phyloP scores from a whole-genome alignment of 2,329 filamentous ascomycete species.

The Shiraia sp. region DNA sequence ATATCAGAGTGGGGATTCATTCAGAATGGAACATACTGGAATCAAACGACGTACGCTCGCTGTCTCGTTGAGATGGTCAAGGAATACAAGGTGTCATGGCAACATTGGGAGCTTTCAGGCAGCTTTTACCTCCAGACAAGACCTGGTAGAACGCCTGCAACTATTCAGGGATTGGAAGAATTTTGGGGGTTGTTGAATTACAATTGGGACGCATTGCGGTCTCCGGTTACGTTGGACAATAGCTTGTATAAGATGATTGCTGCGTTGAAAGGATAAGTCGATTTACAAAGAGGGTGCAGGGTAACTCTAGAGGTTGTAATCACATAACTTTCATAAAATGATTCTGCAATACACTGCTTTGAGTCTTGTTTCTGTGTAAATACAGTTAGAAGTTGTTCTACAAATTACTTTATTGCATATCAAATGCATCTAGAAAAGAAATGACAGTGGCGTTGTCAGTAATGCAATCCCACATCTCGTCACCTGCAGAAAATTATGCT shows the following conservation, averaged over 20 bases:
- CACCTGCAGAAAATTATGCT: too few species aligned
- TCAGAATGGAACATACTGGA: conserved; percentile 36
- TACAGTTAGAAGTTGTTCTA: too few species aligned
- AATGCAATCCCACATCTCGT: too few species aligned
- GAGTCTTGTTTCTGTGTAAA: too few species aligned
- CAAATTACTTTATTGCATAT: too few species aligned
- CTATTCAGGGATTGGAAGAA: conserved; percentile 34
- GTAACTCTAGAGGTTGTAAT: too few species aligned
- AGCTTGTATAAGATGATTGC: conserved; percentile 38
- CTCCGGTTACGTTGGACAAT: conserved; percentile 36
- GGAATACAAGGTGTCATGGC: conserved; percentile 35
- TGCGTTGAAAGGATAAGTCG: conserved; percentile 17
- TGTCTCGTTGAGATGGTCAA: conserved; percentile 39
- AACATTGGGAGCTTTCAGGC: conserved; percentile 38
- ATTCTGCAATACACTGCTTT: too few species aligned
- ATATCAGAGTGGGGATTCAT: conserved; percentile 42
- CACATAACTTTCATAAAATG: too few species aligned
- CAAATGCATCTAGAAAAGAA: too few species aligned
- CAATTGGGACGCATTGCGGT: conserved; percentile 30
- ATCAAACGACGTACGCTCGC: conserved; percentile 38
- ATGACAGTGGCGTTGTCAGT: too few species aligned
- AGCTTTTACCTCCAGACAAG: conserved; percentile 46
- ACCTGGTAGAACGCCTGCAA: conserved; percentile 28
- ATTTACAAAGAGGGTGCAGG: background rate
- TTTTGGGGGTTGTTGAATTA: conserved; percentile 38